Evolutionary conservation across 306 rosid genomes (phyloP), one percentile per base, ranked within the genome.

Genomic region (Canavalia gladiata): DNA sequence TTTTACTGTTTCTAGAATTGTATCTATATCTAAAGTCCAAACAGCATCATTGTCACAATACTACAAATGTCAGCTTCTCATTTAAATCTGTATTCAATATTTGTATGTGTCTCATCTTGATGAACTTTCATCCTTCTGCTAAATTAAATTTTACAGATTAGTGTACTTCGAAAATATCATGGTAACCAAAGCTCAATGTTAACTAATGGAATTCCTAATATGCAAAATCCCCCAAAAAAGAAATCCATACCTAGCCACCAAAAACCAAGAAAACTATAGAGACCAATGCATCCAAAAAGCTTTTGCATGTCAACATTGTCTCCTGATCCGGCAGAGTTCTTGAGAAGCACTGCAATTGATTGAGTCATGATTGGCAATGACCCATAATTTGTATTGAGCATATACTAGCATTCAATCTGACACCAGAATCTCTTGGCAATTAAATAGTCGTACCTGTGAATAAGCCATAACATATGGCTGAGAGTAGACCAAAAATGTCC

Each of bases 241-340:
- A 46, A 82, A 0, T 60, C 72, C 90, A 87, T 79, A 89, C 95
- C 94, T 71, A 92, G 88, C 97, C 97, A 92, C 94, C 97, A 92
- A 82, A 92, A 92, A 66, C 92, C 90, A 69, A 90, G 68, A 45
- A 92, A 55, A 81, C 91, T 49, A 80, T 85, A 92, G 84, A 92
- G 91, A 84, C 97, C 97, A 74, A 92, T 76, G 75, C 84, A 89
- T 66, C 95, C 94, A 75, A 92, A 92, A 76, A 90, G 47, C 87
- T 89, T 90, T 79, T 91, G 94, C 78, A 92, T 87, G 82, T 92
- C 94, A 84, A 78, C 87, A 86, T 86, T 84, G 69, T 87, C 86
- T 58, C 92, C 93, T 58, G 94, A 85, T 86, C 97, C 92, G 54
- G 89, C 90, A 69, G 57, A 91, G 79, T 86, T 89, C 86, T 88